A percentile compares a stretch with the other conserved stretches of the same genome.
Conservation (phyloP, 2,329 filamentous ascomycete species). For the Arthroderma uncinatum region DNA sequence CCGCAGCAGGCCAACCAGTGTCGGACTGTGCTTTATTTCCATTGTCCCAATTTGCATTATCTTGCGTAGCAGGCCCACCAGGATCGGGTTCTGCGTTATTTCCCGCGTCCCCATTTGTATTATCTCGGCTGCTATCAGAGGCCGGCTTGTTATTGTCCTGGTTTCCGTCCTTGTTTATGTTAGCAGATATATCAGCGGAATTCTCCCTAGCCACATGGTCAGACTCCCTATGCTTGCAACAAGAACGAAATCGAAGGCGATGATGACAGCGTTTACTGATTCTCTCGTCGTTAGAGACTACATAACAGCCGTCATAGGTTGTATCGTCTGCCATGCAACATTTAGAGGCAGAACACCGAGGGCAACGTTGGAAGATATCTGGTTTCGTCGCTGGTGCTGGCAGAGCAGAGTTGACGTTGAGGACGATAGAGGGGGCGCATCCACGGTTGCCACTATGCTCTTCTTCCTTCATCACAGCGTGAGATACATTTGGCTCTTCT, state of each 20-base stretch:
- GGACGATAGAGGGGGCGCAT: constrained; percentile 13
- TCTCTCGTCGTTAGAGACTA: constrained; percentile 14
- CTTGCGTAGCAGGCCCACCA: not conserved
- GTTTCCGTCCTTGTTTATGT: not conserved
- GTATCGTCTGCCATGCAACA: not conserved
- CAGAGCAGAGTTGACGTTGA: constrained; percentile 13
- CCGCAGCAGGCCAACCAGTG: not conserved
- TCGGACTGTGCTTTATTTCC: not conserved
- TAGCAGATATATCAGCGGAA: not conserved
- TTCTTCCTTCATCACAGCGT: not conserved
- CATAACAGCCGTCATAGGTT: constrained; percentile 13
- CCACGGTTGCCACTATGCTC: not conserved
- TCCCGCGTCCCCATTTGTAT: not conserved
- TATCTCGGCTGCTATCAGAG: not conserved
- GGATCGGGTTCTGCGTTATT: not conserved
- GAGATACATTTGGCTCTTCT: not conserved
- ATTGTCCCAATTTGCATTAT: not conserved
- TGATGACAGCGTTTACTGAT: constrained; percentile 3
- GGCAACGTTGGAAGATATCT: not conserved
- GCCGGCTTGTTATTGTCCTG: too few species aligned
- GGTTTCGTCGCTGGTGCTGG: not conserved
- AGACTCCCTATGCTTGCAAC: not conserved
- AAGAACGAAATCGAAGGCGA: not conserved
- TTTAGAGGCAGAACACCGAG: too few species aligned
- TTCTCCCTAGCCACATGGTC: not conserved